phyloP scores from a whole-genome alignment of 192 early-diverging fungal species.

The Hyaloraphidium curvatum region DNA sequence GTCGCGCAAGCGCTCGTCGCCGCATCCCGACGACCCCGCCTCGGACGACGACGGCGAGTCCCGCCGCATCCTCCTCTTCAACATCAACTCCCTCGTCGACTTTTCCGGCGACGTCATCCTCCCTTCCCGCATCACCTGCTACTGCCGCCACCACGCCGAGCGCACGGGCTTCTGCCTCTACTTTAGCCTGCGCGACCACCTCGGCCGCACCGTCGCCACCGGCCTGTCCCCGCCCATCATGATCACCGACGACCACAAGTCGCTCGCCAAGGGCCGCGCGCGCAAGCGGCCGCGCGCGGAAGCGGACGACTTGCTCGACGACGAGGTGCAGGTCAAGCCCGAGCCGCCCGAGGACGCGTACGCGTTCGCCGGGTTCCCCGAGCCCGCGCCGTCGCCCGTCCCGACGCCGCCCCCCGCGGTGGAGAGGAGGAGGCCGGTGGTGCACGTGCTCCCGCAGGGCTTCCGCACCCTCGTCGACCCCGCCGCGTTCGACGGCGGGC shows the following conservation, averaged over 20 bases:
- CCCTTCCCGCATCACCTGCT: slow-evolving; percentile 88
- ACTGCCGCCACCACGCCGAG: slow-evolving; percentile 87
- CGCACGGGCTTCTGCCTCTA: slow-evolving; percentile 83
- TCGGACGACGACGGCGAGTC: not conserved
- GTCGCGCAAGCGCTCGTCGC: not conserved
- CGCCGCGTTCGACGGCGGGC: too few species aligned
- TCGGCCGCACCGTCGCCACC: slow-evolving; percentile 42
- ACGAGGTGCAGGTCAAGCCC: not conserved
- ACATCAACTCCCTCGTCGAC: slow-evolving; percentile 66
- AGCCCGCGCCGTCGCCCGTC: too few species aligned
- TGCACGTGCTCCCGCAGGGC: too few species aligned
- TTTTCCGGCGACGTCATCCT: slow-evolving; percentile 77
- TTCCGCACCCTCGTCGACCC: too few species aligned
- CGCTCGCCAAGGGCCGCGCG: slow-evolving; percentile 35
- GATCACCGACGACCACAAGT: slow-evolving; percentile 98
- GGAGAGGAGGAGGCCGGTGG: too few species aligned
- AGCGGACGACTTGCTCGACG: too few species aligned
- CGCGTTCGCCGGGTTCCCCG: not conserved
- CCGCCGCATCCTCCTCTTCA: slow-evolving; percentile 57
- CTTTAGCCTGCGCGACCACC: slow-evolving; percentile 52
- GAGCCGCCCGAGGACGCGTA: not conserved
- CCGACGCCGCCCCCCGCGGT: too few species aligned
- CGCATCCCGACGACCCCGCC: not conserved
- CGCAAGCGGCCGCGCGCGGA: slow-evolving; percentile 17
- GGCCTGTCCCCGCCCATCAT: slow-evolving; percentile 79